Conservation (phyloP, 2,329 filamentous ascomycete species). For the Neobulgaria alba region DNA sequence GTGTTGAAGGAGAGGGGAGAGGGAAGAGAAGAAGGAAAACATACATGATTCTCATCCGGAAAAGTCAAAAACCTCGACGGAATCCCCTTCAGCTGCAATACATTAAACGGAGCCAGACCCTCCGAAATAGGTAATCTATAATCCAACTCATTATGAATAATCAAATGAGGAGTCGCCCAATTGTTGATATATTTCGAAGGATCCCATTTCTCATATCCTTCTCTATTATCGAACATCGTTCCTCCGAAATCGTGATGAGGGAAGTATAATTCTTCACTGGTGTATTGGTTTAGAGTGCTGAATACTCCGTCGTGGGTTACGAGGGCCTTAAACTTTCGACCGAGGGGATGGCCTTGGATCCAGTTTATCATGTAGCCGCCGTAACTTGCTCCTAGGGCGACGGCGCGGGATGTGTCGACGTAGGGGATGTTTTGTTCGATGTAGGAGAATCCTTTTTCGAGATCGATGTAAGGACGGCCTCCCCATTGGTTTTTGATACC, state of each 20-base stretch:
- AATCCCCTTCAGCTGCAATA: conserved; percentile 52
- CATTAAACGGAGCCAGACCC: conserved; percentile 57
- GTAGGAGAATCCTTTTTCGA: conserved; percentile 70
- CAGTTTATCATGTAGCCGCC: conserved; percentile 79
- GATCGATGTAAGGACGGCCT: conserved; percentile 72
- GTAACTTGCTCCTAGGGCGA: conserved; percentile 68
- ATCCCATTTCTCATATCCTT: conserved; percentile 61
- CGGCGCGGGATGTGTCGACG: conserved; percentile 60
- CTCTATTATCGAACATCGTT: conserved; percentile 45
- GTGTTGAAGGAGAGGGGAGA: conserved; percentile 2
- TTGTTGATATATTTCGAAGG: conserved; percentile 44
- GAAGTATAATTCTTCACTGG: conserved; percentile 63
- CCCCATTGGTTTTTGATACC: conserved; percentile 78
- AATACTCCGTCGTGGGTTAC: conserved; percentile 87
- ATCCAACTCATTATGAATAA: conserved; percentile 86
- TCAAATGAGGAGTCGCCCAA: conserved; percentile 70
- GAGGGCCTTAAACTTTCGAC: conserved; percentile 76
- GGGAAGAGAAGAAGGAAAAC: conserved; percentile 2
- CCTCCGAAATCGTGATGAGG: conserved; percentile 57
- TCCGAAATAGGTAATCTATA: conserved; percentile 82
- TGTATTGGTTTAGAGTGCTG: conserved; percentile 57
- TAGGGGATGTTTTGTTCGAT: conserved; percentile 57
- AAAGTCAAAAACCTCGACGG: conserved; percentile 57
- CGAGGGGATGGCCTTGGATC: conserved; percentile 81
- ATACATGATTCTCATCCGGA: conserved; percentile 57